These are phyloP conservation scores for Miscanthus sacchariflorus DNA, from an alignment of 202 grass and related monocot genomes.

Conservation along the genomic window DNA sequence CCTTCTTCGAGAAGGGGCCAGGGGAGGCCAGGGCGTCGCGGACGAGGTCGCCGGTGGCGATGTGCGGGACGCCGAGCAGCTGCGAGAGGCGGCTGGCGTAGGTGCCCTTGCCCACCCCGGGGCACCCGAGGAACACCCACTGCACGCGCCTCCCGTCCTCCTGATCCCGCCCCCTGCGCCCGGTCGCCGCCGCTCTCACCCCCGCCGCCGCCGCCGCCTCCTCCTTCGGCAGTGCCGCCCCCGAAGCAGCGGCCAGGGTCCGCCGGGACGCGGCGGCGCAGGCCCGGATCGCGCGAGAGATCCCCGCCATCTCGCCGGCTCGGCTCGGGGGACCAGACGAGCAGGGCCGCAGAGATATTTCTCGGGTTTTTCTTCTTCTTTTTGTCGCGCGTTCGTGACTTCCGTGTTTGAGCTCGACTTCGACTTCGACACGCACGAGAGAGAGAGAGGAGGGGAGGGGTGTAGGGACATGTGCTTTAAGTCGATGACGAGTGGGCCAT, in stretches of 20 bases:
- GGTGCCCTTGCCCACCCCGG: conserved; percentile 96
- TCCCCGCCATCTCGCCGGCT: conserved; percentile 52
- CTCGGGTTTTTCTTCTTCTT: not conserved
- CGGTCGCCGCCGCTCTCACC: not conserved
- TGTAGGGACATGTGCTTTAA: no score
- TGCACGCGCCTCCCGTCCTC: conserved; percentile 72
- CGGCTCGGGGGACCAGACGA: not conserved
- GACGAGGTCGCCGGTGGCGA: conserved; percentile 97
- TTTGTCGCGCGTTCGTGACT: not conserved
- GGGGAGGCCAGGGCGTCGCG: conserved; percentile 74
- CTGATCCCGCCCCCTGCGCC: conserved; percentile 17
- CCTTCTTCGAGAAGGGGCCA: conserved; percentile 67
- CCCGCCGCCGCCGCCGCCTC: not conserved
- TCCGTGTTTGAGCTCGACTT: conserved; percentile 33
- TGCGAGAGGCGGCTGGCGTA: conserved; percentile 93
- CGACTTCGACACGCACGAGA: conserved; percentile 29
- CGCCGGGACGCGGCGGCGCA: conserved; percentile 26
- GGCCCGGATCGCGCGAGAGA: conserved; percentile 62
- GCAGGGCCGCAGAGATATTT: conserved; percentile 39
- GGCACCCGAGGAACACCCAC: conserved; percentile 96
- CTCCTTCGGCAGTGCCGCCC: conserved; percentile 20
- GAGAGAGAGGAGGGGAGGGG: not conserved
- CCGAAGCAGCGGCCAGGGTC: conserved; percentile 1
- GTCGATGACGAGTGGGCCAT: conserved; percentile 37
- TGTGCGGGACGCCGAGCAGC: conserved; percentile 84